Base-by-base conservation (phyloP, 345 rosid species). In the Pseudoturritis turrita region DNA sequence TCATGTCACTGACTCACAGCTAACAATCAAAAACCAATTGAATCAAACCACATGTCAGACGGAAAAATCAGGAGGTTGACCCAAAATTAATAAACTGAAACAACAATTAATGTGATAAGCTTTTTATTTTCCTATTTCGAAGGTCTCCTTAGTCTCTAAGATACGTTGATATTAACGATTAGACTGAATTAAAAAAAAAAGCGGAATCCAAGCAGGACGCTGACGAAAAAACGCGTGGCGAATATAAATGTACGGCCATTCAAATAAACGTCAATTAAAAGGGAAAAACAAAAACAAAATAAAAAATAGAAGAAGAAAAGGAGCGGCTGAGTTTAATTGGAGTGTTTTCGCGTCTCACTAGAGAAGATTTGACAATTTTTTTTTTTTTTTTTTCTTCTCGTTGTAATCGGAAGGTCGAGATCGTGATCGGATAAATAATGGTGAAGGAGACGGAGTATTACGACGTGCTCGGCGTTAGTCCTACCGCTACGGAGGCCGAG, bases 391-490 rank as follows among this genome's bases (percentile, higher is more conserved):
- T 10, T 14, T 22, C 9, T 13, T 50, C 12, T 64, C 41, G 65
- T 45, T 36, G 39, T 46, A 56, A 3, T 65, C 59, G 18, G 37
- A 44, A 31, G 40, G 39, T 44, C 4, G 25, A 37, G 78, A 66
- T 74, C 40, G 73, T 59, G 23, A 70, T 62, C 72, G 56, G 74
- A 60, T 54, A 52, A 54, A 77, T 6, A 33, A 91, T 94, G 98
- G 98, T 88, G 43, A 91, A 83, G 79, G 97, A 95, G 82, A 91
- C 89, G 17, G 99, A 89, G 71, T 95, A 76, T 74, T 95, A 95
- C 82, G 99, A 95, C 53, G 93, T 89, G 21, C 92, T 95, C 13
- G 99, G 93, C 60, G 96, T 95, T 75, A 88, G 83, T 81, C 96
- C 97, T 53, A 77, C 89, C 43, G 97, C 97, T 68, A 78, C 97